These are phyloP conservation scores for Asterochloris erici DNA, from an alignment of 139 green algal species.

Conservation along the genomic window DNA sequence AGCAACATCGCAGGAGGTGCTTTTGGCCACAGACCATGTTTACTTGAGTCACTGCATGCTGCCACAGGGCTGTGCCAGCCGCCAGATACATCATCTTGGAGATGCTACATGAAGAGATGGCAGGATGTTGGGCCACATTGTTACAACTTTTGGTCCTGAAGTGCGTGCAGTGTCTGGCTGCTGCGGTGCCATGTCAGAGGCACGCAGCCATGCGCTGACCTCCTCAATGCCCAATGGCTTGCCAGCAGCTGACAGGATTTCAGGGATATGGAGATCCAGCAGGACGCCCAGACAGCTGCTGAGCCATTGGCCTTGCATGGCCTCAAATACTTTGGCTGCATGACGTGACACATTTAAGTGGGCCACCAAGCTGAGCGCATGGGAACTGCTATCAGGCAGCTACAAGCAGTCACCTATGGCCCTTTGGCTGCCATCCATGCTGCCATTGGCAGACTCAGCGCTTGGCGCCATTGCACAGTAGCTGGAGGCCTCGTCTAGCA, in stretches of 20 bases:
- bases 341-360: background rate
- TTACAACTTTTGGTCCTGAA: background rate
- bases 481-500: no score
- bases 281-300: slow-evolving; percentile 25
- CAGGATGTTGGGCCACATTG: no score
- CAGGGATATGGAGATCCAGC: slow-evolving; percentile 24
- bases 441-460: no score
- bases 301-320: slow-evolving; percentile 32
- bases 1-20: background rate
- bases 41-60: background rate
- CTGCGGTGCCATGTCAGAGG: background rate
- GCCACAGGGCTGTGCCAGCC: background rate
- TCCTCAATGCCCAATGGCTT: slow-evolving; percentile 6
- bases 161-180: background rate
- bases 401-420: no score
- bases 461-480: no score
- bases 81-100: background rate
- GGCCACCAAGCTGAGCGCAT: no score
- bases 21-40: background rate
- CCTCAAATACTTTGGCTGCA: slow-evolving; percentile 26
- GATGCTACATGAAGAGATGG: background rate
- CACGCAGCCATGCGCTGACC: background rate
- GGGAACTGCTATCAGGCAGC: no score
- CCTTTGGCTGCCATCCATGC: no score
- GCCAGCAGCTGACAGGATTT: slow-evolving; percentile 13